Evolutionary conservation across 495 filamentous ascomycete genomes (phyloP).

Genomic region (Penicillium fimorum): DNA sequence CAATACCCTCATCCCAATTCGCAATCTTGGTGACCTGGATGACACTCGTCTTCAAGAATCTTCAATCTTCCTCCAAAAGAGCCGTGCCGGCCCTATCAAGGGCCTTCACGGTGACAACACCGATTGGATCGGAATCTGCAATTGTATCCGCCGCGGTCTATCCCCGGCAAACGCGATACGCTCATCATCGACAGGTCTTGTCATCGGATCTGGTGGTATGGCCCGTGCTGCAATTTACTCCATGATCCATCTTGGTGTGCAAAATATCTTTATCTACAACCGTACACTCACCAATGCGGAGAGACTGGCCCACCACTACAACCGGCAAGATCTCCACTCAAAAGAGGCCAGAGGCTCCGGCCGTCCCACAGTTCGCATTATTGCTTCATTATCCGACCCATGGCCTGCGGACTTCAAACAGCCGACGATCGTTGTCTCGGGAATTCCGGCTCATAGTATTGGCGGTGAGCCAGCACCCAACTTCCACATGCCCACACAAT

Average conservation of each 20-base stretch:
- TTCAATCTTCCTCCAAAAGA: slow-evolving; percentile 54
- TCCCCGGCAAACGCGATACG: slow-evolving; percentile 74
- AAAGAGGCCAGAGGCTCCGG: slow-evolving; percentile 17
- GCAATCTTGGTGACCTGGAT: slow-evolving; percentile 53
- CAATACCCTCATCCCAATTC: slow-evolving; percentile 72
- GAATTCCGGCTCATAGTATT: slow-evolving; percentile 67
- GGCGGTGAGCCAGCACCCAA: slow-evolving; percentile 62
- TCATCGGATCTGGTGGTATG: slow-evolving; percentile 80
- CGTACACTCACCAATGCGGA: slow-evolving; percentile 59
- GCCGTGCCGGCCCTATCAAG: slow-evolving; percentile 59
- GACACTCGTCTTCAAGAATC: slow-evolving; percentile 35
- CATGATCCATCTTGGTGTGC: slow-evolving; percentile 70
- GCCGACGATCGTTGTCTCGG: slow-evolving; percentile 72
- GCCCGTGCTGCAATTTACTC: slow-evolving; percentile 78
- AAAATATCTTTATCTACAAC: slow-evolving; percentile 73
- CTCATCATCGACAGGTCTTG: slow-evolving; percentile 63
- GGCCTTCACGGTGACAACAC: slow-evolving; percentile 79
- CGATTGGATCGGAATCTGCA: slow-evolving; percentile 76
- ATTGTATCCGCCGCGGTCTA: slow-evolving; percentile 67
- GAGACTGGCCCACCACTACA: slow-evolving; percentile 68
- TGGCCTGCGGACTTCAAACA: slow-evolving; percentile 65
- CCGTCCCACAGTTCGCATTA: slow-evolving; percentile 50
- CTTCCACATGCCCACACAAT: slow-evolving; percentile 66
- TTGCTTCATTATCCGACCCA: slow-evolving; percentile 52
- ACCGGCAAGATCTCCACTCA: slow-evolving; percentile 40